These are phyloP conservation scores for Fusarium continuum DNA, from an alignment of 2,329 filamentous ascomycete species.

Conservation along the genomic window DNA sequence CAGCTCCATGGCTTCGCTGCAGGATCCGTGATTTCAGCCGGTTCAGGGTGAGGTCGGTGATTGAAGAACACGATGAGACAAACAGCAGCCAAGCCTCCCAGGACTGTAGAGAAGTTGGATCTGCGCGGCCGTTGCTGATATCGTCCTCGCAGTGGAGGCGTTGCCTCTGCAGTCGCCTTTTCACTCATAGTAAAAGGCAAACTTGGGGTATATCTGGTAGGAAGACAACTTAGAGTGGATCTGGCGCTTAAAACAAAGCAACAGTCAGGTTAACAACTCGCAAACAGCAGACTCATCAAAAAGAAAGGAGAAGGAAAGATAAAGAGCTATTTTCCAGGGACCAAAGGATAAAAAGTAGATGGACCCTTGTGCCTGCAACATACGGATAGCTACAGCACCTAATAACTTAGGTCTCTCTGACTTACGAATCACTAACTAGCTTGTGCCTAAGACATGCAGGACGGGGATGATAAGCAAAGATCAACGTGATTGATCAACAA, in stretches of 20 bases:
- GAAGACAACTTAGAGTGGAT: background rate
- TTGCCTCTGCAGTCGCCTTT: slow-evolving; percentile 21
- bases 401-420: no score
- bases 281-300: background rate
- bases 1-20: slow-evolving; percentile 40
- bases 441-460: slow-evolving; percentile 25
- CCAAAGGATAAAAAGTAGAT: background rate
- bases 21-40: background rate
- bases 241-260: background rate
- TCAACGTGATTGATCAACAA: slow-evolving; percentile 2
- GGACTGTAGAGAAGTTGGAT: slow-evolving; percentile 1
- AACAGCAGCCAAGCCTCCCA: slow-evolving; percentile 34
- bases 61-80: slow-evolving; percentile 37
- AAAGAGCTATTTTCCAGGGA: background rate
- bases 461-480: slow-evolving; percentile 27
- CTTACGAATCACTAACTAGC: slow-evolving; percentile 15
- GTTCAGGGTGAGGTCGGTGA: slow-evolving; percentile 13
- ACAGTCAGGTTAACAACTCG: background rate
- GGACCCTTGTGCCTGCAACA: background rate
- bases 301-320: background rate
- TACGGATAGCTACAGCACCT: no score
- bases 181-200: slow-evolving; percentile 25
- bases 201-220: background rate
- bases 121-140: slow-evolving; percentile 9
- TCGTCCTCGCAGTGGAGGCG: slow-evolving; percentile 20